Conservation (phyloP, 305 asterid species). For the Fraxinus nigra region DNA sequence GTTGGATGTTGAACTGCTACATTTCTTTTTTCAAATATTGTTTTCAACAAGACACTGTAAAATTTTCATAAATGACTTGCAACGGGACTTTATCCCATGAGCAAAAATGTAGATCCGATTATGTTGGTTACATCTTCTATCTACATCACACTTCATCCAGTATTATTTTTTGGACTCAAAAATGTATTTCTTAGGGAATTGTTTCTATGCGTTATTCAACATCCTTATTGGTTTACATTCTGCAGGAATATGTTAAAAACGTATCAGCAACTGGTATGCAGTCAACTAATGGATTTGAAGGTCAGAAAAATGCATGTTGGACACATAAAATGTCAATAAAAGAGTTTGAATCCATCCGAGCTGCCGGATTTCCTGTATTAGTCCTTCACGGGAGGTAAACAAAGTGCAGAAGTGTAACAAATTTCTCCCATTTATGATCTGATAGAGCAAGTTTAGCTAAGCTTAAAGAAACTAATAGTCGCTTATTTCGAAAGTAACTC, state of each 20-base stretch:
- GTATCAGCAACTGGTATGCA: constrained; percentile 94
- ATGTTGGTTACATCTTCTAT: background rate
- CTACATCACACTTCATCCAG: background rate
- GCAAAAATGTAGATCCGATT: background rate
- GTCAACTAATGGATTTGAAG: constrained; percentile 78
- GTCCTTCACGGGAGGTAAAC: constrained; percentile 92
- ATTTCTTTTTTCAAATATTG: background rate
- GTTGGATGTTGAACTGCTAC: background rate
- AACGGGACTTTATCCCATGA: background rate
- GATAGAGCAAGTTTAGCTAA: background rate
- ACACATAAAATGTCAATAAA: constrained; percentile 59
- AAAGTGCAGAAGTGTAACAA: background rate
- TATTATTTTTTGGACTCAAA: background rate
- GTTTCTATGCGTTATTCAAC: constrained; percentile 9
- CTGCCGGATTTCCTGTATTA: constrained; percentile 69
- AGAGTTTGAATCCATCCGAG: constrained; percentile 66
- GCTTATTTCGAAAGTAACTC: background rate
- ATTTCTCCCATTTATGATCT: background rate
- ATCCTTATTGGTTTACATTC: constrained; percentile 15
- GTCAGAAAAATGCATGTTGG: constrained; percentile 96
- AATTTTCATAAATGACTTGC: background rate
- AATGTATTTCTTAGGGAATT: background rate
- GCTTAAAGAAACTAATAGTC: background rate
- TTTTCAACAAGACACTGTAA: background rate
- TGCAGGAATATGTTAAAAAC: constrained; percentile 85